Percentiles rank a stretch among this genome's conserved stretches.
Conservation (phyloP, 495 filamentous ascomycete species). For the Durotheca rogersii region DNA sequence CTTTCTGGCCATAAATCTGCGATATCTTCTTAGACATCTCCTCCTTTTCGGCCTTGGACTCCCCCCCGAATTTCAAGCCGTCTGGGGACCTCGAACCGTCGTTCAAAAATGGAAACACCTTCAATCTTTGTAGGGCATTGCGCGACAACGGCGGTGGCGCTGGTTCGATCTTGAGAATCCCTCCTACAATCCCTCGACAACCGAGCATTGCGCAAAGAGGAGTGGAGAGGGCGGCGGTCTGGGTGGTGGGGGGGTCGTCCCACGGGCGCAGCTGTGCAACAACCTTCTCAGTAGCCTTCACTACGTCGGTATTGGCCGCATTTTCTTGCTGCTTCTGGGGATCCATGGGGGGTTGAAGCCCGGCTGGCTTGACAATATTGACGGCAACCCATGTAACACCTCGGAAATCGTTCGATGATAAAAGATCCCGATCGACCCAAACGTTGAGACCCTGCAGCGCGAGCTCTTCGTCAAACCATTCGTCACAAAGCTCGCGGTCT, state of each 20-base stretch:
- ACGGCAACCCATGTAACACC: slow-evolving; percentile 72
- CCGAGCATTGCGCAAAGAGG: slow-evolving; percentile 70
- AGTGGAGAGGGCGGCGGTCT: slow-evolving; percentile 74
- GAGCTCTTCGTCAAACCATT: slow-evolving; percentile 71
- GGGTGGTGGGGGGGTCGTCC: slow-evolving; percentile 82
- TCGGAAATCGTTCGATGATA: slow-evolving; percentile 66
- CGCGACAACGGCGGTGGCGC: slow-evolving; percentile 41
- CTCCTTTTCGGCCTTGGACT: slow-evolving; percentile 73
- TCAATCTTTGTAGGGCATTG: slow-evolving; percentile 55
- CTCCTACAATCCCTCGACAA: slow-evolving; percentile 74
- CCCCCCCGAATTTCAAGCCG: slow-evolving; percentile 84
- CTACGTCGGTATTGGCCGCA: slow-evolving; percentile 49
- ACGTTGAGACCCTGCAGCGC: slow-evolving; percentile 65
- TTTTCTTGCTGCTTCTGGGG: slow-evolving; percentile 68
- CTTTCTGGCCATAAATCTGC: slow-evolving; percentile 55
- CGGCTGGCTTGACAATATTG: slow-evolving; percentile 76
- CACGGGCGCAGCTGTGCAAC: slow-evolving; percentile 74
- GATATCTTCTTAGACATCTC: slow-evolving; percentile 60
- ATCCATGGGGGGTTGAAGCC: slow-evolving; percentile 71
- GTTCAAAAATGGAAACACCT: slow-evolving; percentile 73
- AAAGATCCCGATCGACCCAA: slow-evolving; percentile 79
- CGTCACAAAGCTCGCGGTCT: slow-evolving; percentile 61
- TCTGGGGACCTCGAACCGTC: slow-evolving; percentile 53
- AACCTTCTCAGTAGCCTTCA: slow-evolving; percentile 65
- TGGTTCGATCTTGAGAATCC: slow-evolving; percentile 79